phyloP scores from a whole-genome alignment of 352 stramenopile species.

The Lagenidium giganteum region DNA sequence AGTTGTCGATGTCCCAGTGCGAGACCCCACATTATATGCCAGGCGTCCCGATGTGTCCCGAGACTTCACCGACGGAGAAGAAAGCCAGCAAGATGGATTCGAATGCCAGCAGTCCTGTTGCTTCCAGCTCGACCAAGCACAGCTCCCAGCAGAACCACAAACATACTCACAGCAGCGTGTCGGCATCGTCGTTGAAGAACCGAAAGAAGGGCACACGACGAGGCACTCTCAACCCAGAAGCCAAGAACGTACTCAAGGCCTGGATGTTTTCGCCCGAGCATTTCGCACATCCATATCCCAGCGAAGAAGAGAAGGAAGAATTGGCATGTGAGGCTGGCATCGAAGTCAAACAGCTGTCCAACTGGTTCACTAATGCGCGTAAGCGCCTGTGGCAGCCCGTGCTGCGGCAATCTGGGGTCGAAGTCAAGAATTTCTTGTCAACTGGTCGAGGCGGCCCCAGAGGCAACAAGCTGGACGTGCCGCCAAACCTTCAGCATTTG shows the following conservation, averaged over 20 bases:
- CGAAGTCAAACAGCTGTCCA: conserved; percentile 86
- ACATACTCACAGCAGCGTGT: too few relatives aligned
- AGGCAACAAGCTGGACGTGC: conserved; percentile 76
- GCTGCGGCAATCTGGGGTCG: conserved; percentile 79
- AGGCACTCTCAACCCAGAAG: conserved; percentile 76
- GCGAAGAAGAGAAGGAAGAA: conserved; percentile 86
- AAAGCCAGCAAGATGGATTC: conserved; percentile 18
- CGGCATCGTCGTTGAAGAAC: too few relatives aligned
- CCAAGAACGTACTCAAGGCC: conserved; percentile 84
- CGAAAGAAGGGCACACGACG: conserved; percentile 78
- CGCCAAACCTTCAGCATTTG: conserved; percentile 47
- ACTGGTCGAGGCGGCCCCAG: conserved; percentile 75
- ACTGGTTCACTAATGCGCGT: conserved; percentile 88
- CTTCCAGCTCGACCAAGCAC: too few relatives aligned
- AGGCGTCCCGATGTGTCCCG: conserved; percentile 18
- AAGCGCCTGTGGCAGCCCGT: conserved; percentile 86
- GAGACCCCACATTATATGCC: conserved; percentile 28
- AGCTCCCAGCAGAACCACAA: too few relatives aligned
- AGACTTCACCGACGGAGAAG: conserved; percentile 36
- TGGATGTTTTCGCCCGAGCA: conserved; percentile 89
- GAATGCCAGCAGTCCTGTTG: too few relatives aligned
- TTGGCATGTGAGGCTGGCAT: conserved; percentile 74
- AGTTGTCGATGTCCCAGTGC: conserved; percentile 26
- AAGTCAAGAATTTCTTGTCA: conserved; percentile 87
- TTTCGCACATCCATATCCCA: conserved; percentile 85